Evolutionary conservation across 1,284 basidiomycete species (phyloP), one percentile per base, ranked within the genome.

Genomic region (Anthracocystis panici-leucophaei): DNA sequence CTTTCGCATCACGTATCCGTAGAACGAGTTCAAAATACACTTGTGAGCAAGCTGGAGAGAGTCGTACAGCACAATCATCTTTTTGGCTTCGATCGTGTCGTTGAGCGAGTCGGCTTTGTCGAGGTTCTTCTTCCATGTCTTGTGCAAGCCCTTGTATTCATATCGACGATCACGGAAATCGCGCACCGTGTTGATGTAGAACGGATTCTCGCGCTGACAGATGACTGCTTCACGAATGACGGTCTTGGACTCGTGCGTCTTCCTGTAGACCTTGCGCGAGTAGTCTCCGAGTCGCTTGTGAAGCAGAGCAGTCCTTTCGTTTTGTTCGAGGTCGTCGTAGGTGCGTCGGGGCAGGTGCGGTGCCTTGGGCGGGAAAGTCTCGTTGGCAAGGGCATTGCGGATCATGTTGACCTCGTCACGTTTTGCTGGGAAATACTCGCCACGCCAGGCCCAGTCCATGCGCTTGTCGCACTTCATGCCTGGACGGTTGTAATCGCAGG

Each of bases 331-430:
- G 81, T 99, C 97, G 46, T 90, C 85, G 85, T 96, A 99, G 45
- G 91, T 90, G 38, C 97, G 89, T 60, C 91, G 89, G 0, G 93
- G 91, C 1, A 89, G 90, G 33, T 90, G 91, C 1, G 92, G 89
- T 49, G 88, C 90, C 85, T 91, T 92, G 0, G 93, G 88, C 8
- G 97, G 95, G 86, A 99, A 98, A 0, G 88, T 88, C 87, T 99
- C 97, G 84, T 96, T 94, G 82, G 97, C 94, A 38, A 99, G 88
- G 1, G 97, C 97, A 79, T 98, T 94, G 78, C 92, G 92, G 84
- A 99, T 96, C 97, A 99, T 99, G 87, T 99, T 99, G 87, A 92
- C 96, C 85, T 99, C 97, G 87, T 99, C 96, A 21, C 96, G 89
- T 80, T 96, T 94, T 0, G 97, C 95, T 8, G 97, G 97, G 87